These are phyloP conservation scores for Aspergillus spinulosporus DNA, from an alignment of 2,329 filamentous ascomycete genomes.

Conservation along the genomic window DNA sequence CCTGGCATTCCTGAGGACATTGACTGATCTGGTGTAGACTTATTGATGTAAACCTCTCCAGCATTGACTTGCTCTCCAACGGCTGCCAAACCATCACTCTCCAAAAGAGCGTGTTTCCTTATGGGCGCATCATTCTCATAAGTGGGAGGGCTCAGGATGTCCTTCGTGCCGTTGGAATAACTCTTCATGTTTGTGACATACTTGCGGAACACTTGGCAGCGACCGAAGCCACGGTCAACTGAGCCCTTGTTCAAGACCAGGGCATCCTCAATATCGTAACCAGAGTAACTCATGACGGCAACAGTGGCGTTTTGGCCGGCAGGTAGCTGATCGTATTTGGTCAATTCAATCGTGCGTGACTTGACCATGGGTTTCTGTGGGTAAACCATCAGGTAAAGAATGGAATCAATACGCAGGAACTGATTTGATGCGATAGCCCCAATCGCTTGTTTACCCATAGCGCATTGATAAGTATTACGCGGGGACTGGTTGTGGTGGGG, in stretches of 20 bases:
- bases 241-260: conserved; percentile 96
- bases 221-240: conserved; percentile 89
- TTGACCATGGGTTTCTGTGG: conserved; percentile 98
- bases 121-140: conserved; percentile 62
- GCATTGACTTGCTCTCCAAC: conserved; percentile 77
- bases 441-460: conserved; percentile 99
- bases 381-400: conserved; percentile 96
- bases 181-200: conserved; percentile 82
- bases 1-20: conserved; percentile 64
- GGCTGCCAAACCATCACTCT: conserved; percentile 80
- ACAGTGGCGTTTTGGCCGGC: conserved; percentile 97
- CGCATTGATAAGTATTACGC: conserved; percentile 97
- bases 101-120: conserved; percentile 70
- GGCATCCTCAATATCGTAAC: conserved; percentile 99
- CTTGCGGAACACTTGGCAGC: conserved; percentile 98
- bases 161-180: conserved; percentile 76
- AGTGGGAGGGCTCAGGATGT: conserved; percentile 62
- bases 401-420: conserved; percentile 92
- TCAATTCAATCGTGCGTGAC: conserved; percentile 91
- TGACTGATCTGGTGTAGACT: conserved; percentile 79
- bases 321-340: conserved; percentile 95
- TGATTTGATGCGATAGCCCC: conserved; percentile 98
- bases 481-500: conserved; percentile 99
- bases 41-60: conserved; percentile 87
- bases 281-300: conserved; percentile 98